Evolutionary conservation across 495 filamentous ascomycete genomes (phyloP), one percentile per base, ranked within the genome.

Genomic region (Penicillium goetzii): DNA sequence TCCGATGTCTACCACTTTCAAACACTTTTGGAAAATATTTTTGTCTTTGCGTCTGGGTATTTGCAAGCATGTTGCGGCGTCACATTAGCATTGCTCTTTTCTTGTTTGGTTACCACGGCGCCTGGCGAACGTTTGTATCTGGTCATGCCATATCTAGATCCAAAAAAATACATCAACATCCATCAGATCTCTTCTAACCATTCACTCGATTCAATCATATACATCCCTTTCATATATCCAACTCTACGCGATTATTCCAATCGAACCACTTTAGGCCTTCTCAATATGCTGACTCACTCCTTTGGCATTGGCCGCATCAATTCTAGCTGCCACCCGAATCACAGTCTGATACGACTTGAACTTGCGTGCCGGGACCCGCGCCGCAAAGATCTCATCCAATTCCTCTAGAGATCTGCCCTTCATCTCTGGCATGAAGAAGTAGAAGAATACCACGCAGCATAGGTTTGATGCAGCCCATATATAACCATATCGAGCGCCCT

Each of bases 371-470:
- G 74, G 70, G 5, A 77, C 56, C 1, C 67, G 57, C 19, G 68
- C 71, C 21, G 68, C 70, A 60, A 77, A 78, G 26, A 84, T 64
- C 70, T 85, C 83, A 55, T 87, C 83, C 53, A 86, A 80, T 58
- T 81, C 78, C 43, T 84, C 82, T 17, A 84, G 63, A 1, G 77
- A 81, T 12, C 82, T 75, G 26, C 78, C 80, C 64, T 84, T 85
- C 62, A 81, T 80, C 68, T 86, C 83, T 3, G 83, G 84, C 40
- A 85, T 67, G 72, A 75, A 83, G 68, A 84, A 79, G 59, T 70
- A 85, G 7, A 85, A 72, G 73, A 81, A 85, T 5, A 72, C 61
- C 9, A 78, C 80, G 33, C 80, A 73, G 45, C 34, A 9, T 0
- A 62, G 23, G 19, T 70, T 70, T 11, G 64, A 70, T 32, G 56